phyloP scores from a whole-genome alignment of 768 basidiomycete species.

The Collybiopsis luxurians region DNA sequence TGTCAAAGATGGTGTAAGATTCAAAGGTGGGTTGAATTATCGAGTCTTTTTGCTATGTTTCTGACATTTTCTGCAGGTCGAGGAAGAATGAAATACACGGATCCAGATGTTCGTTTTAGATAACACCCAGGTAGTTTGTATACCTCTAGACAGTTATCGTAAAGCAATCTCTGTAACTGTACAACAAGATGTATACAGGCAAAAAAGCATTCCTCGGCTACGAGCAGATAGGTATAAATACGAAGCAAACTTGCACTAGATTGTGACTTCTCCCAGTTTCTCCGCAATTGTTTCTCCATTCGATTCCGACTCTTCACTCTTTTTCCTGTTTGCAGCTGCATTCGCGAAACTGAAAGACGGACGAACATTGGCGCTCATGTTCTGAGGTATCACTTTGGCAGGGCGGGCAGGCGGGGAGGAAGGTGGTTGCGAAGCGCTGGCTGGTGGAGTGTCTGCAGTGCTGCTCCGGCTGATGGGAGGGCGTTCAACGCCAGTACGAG shows the following conservation, averaged over 20 bases:
- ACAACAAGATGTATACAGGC: not conserved
- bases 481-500: constrained; percentile 50
- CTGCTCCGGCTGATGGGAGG: constrained; percentile 19
- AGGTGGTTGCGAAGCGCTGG: not conserved
- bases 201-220: not conserved
- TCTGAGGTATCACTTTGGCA: constrained; percentile 22
- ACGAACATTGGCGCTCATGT: constrained; percentile 52
- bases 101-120: constrained; percentile 40
- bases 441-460: not conserved
- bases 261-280: constrained; percentile 33
- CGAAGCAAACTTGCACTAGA: constrained; percentile 19
- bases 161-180: not conserved
- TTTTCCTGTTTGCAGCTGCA: constrained; percentile 55
- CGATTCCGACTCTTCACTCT: constrained; percentile 9
- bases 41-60: not conserved
- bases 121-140: not conserved
- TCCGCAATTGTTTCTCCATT: constrained; percentile 21
- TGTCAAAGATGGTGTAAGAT: constrained; percentile 49
- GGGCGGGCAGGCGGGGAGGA: constrained; percentile 23
- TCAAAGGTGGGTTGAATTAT: constrained; percentile 48
- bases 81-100: constrained; percentile 66
- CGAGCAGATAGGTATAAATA: constrained; percentile 4
- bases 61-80: constrained; percentile 38
- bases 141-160: not conserved
- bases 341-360: constrained; percentile 81